Evolutionary conservation across 768 basidiomycete genomes (phyloP).

Genomic region (Mycena venus): DNA sequence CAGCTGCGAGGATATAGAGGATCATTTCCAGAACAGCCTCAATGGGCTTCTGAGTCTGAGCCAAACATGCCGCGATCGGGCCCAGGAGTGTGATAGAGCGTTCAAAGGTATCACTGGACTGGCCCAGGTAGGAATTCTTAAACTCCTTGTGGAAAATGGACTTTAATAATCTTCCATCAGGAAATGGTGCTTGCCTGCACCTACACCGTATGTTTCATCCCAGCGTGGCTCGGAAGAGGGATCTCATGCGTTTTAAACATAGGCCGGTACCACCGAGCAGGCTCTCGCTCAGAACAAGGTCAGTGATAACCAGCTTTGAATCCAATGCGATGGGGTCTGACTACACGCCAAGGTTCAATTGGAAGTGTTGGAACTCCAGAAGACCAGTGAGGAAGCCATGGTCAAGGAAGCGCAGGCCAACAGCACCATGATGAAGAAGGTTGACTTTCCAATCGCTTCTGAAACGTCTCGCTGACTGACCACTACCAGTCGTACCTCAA

Average conservation of each 20-base stretch:
- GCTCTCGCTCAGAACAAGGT: slow-evolving; percentile 1
- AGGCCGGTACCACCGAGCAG: background rate
- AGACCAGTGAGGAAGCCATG: background rate
- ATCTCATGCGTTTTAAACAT: too few relatives aligned
- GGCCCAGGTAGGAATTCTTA: background rate
- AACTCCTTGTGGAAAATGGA: background rate
- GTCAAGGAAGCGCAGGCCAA: background rate
- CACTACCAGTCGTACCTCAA: background rate
- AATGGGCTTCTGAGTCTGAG: background rate
- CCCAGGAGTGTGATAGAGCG: background rate
- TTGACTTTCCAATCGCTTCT: background rate
- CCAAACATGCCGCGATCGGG: background rate
- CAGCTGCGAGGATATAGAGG: background rate
- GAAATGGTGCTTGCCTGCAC: slow-evolving; percentile 6
- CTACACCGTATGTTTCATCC: background rate
- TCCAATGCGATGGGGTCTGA: background rate
- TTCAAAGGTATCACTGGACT: background rate
- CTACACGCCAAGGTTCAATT: background rate
- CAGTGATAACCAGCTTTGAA: background rate
- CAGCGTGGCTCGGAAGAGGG: background rate
- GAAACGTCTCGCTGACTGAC: background rate
- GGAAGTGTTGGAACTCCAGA: background rate
- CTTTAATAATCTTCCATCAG: background rate
- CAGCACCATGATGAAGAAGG: background rate
- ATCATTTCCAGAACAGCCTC: background rate